Conservation (phyloP, 768 basidiomycete genomes). For the Serendipita sp. region DNA sequence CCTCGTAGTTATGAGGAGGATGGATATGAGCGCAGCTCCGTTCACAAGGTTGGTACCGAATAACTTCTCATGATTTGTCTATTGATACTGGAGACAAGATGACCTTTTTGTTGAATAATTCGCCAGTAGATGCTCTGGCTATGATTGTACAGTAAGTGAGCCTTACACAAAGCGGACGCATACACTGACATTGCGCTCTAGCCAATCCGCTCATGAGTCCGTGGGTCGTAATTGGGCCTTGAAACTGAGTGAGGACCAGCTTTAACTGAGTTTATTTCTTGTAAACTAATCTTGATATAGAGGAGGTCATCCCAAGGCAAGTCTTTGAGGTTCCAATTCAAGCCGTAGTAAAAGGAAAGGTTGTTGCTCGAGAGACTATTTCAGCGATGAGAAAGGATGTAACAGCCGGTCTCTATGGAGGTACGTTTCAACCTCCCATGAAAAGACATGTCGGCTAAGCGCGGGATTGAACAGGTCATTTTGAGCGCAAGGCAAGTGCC, state of each 20-base stretch:
- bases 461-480: slow-evolving; percentile 39
- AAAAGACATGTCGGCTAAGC: slow-evolving; percentile 4
- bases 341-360: slow-evolving; percentile 70
- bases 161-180: neutral
- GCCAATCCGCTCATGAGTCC: slow-evolving; percentile 48
- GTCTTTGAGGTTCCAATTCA: slow-evolving; percentile 93
- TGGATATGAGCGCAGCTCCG: slow-evolving; percentile 65
- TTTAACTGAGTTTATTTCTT: neutral
- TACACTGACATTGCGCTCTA: neutral
- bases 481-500: slow-evolving; percentile 76
- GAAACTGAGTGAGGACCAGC: slow-evolving; percentile 56
- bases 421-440: slow-evolving; percentile 20
- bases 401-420: slow-evolving; percentile 86
- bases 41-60: slow-evolving; percentile 48
- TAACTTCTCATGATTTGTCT: neutral
- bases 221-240: slow-evolving; percentile 77
- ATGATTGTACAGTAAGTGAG: slow-evolving; percentile 55
- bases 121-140: slow-evolving; percentile 85
- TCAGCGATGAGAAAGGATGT: slow-evolving; percentile 81
- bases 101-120: slow-evolving; percentile 74
- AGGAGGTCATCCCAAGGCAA: slow-evolving; percentile 84
- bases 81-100: slow-evolving; percentile 34
- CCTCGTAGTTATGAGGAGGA: slow-evolving; percentile 75
- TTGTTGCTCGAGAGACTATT: slow-evolving; percentile 79
- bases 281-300: slow-evolving; percentile 22